Conservation (phyloP, 352 stramenopile genomes). For the Phytophthora rubi region DNA sequence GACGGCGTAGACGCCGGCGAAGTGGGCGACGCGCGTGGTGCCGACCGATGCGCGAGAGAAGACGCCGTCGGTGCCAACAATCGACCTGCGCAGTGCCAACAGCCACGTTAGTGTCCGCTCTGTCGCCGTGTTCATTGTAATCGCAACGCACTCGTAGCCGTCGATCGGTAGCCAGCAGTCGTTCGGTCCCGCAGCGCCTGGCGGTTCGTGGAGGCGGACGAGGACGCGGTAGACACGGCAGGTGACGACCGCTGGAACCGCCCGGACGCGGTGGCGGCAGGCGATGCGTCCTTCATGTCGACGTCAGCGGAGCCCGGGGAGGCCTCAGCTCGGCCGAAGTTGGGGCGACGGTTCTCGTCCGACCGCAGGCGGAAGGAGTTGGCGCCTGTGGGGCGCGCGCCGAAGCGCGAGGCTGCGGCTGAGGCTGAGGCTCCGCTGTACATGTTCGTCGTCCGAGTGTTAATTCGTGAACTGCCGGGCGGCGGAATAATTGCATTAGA, state of each 20-base stretch:
- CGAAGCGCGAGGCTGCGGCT: conserved; percentile 20
- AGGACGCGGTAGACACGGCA: background rate
- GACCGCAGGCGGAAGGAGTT: conserved; percentile 36
- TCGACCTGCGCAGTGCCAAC: conserved; percentile 20
- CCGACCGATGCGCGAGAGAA: conserved; percentile 35
- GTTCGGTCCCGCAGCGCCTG: conserved; percentile 25
- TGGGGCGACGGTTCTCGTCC: conserved; percentile 46
- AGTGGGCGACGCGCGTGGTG: conserved; percentile 8
- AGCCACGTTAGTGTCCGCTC: conserved; percentile 20
- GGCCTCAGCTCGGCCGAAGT: conserved; percentile 22
- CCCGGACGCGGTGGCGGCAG: conserved; percentile 7
- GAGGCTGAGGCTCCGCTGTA: conserved; percentile 11
- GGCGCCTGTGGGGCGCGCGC: conserved; percentile 15
- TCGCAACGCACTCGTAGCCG: conserved; percentile 31
- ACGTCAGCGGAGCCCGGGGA: conserved; percentile 29
- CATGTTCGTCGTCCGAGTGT: conserved; percentile 21
- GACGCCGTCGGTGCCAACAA: conserved; percentile 39
- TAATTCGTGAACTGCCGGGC: conserved; percentile 12
- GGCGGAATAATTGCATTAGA: background rate
- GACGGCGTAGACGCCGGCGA: conserved; percentile 25
- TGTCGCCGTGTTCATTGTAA: background rate
- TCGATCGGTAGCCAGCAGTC: conserved; percentile 18
- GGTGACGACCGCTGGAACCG: conserved; percentile 23
- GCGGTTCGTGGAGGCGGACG: conserved; percentile 8
- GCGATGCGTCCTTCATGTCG: conserved; percentile 45